These are phyloP conservation scores for Decorospora gaudefroyi DNA, from an alignment of 2,329 filamentous ascomycete genomes.

Conservation along the genomic window DNA sequence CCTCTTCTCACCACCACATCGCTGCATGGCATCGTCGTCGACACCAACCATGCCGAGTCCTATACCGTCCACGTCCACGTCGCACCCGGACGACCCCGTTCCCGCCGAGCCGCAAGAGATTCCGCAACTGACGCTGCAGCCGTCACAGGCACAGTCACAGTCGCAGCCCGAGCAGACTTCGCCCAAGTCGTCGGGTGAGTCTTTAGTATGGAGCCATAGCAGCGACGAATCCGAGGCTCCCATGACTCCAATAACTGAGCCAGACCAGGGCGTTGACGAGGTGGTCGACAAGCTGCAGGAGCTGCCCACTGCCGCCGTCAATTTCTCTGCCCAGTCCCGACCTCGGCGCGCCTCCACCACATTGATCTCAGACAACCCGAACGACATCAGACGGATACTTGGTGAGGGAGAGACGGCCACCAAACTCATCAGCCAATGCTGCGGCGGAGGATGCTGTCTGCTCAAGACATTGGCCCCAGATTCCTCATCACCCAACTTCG, in stretches of 20 bases:
- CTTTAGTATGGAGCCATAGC: conserved; percentile 49
- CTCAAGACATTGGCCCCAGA: conserved; percentile 59
- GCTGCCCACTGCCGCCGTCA: conserved; percentile 44
- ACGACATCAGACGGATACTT: conserved; percentile 63
- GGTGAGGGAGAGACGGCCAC: conserved; percentile 61
- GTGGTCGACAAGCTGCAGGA: conserved; percentile 49
- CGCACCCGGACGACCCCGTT: conserved; percentile 54
- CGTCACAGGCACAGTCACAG: conserved; percentile 12
- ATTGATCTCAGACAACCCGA: conserved; percentile 63
- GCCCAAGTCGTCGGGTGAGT: conserved; percentile 50
- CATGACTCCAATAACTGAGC: conserved; percentile 52
- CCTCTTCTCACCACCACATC: conserved; percentile 16
- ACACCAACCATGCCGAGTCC: conserved; percentile 27
- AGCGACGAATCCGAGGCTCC: conserved; percentile 51
- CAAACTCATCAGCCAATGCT: conserved; percentile 65
- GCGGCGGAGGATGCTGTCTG: conserved; percentile 68
- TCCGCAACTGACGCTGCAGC: conserved; percentile 38
- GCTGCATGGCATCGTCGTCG: conserved; percentile 30
- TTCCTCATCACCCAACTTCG: conserved; percentile 50
- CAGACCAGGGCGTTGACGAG: conserved; percentile 49
- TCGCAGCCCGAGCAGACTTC: conserved; percentile 42
- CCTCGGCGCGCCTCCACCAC: conserved; percentile 69
- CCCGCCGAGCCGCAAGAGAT: conserved; percentile 49
- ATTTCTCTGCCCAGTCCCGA: conserved; percentile 44
- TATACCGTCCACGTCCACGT: conserved; percentile 51